Conservation (phyloP, 352 stramenopile species). For the Phytophthora rubi region DNA sequence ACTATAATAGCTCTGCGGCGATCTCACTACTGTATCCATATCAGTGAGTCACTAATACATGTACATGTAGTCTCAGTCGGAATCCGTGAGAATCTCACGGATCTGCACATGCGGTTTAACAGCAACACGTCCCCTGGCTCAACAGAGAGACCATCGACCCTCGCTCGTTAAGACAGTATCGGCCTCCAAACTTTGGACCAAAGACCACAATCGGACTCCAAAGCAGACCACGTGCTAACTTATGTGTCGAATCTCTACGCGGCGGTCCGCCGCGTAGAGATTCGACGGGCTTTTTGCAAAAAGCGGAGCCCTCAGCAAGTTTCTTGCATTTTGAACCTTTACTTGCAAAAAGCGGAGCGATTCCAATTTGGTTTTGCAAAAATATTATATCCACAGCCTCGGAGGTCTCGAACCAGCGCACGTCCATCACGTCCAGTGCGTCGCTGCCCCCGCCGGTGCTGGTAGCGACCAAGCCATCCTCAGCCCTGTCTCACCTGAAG, state of each 20-base stretch:
- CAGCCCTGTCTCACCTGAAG: no score
- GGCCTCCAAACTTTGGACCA: background rate
- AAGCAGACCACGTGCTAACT: background rate
- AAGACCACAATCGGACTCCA: no score
- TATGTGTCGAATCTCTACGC: background rate
- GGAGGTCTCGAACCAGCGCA: slow-evolving; percentile 49
- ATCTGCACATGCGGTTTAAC: background rate
- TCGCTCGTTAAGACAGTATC: background rate
- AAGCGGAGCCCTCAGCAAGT: no score
- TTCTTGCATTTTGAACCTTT: no score
- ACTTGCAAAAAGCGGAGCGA: no score
- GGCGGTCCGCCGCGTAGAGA: background rate
- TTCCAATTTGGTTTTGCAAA: no score
- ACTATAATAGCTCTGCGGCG: no score
- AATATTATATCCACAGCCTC: slow-evolving; percentile 26
- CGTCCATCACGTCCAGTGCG: slow-evolving; percentile 42
- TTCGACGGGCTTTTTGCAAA: no score
- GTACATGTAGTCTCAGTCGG: no score
- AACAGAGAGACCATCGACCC: background rate
- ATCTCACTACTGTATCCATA: no score
- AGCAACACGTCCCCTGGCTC: background rate
- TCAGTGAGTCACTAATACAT: no score
- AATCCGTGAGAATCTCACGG: no score
- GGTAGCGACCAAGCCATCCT: slow-evolving; percentile 37
- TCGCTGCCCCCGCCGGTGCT: slow-evolving; percentile 47